Evolutionary conservation across 129 eudicot species (phyloP).

Genomic region (Sambucus nigra): DNA sequence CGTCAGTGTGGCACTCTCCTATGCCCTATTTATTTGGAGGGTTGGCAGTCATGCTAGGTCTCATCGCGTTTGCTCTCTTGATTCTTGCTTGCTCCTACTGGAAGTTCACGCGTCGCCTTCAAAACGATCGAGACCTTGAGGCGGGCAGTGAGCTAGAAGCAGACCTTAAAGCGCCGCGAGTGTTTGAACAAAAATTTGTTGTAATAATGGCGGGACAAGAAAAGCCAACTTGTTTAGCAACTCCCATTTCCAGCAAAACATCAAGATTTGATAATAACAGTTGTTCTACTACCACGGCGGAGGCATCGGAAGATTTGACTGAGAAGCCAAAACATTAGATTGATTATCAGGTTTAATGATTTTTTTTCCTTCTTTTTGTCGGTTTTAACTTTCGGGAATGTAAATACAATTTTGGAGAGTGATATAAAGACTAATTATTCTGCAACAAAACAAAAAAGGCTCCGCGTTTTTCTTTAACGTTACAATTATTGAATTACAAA

Average conservation of each 20-base stretch:
- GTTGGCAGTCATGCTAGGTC: conserved; percentile 40
- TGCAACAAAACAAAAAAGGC: too few relatives aligned
- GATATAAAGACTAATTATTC: too few relatives aligned
- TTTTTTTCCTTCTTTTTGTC: too few relatives aligned
- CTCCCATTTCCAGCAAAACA: conserved; percentile 21
- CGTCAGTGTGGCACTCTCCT: conserved; percentile 45
- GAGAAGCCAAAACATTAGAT: not conserved
- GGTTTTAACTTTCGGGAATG: too few relatives aligned
- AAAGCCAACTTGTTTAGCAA: conserved; percentile 42
- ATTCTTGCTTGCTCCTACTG: conserved; percentile 50
- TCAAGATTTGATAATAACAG: conserved; percentile 20
- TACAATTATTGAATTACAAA: too few relatives aligned
- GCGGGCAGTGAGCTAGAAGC: conserved; percentile 6
- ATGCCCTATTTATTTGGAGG: conserved; percentile 50
- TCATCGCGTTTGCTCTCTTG: conserved; percentile 35
- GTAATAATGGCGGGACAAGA: conserved; percentile 50
- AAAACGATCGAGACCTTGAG: conserved; percentile 17
- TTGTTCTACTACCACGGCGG: conserved; percentile 3
- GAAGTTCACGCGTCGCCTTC: conserved; percentile 27
- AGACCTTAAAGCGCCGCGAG: conserved; percentile 8
- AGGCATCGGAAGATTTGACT: not conserved
- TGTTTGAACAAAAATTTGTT: conserved; percentile 19
- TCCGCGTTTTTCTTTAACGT: too few relatives aligned
- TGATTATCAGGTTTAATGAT: too few relatives aligned
- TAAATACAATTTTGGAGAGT: too few relatives aligned